Conservation (phyloP, 2,329 filamentous ascomycete species). For the Monilinia fructigena region DNA sequence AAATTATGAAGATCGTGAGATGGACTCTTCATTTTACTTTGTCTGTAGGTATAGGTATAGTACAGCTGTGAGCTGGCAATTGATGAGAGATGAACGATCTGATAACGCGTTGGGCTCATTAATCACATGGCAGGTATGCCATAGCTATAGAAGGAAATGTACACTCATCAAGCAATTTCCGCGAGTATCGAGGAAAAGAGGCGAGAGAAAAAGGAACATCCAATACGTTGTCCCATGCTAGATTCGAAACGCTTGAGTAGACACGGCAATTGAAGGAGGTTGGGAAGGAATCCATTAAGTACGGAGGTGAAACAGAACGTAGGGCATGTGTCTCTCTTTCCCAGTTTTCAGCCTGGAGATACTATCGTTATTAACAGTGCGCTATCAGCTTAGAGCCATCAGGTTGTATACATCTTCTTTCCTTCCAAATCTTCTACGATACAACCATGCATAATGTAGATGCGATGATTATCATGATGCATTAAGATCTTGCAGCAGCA, state of each 20-base stretch:
- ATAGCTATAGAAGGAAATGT: background rate
- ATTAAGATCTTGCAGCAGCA: constrained; percentile 11
- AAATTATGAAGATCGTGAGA: constrained; percentile 14
- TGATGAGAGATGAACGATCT: constrained; percentile 1
- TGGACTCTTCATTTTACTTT: constrained; percentile 11
- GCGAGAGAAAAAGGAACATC: background rate
- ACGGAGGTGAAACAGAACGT: background rate
- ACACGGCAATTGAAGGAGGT: constrained; percentile 11
- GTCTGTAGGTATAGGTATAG: background rate
- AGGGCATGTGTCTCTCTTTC: constrained; percentile 7
- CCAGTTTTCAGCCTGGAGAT: background rate
- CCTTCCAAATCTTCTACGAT: constrained; percentile 1
- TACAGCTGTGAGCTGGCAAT: background rate
- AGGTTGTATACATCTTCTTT: too few relatives aligned
- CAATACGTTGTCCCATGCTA: background rate
- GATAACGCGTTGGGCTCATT: background rate
- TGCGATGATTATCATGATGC: constrained; percentile 11
- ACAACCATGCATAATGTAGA: background rate
- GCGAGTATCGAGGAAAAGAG: background rate
- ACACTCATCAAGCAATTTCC: background rate
- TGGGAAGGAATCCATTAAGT: constrained; percentile 7
- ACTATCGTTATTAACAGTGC: constrained; percentile 1
- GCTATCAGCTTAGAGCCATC: background rate
- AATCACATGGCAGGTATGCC: background rate
- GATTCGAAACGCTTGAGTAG: constrained; percentile 5